Evolutionary conservation across 2,329 filamentous ascomycete genomes (phyloP).

Genomic region (Calonectria ilicicola): DNA sequence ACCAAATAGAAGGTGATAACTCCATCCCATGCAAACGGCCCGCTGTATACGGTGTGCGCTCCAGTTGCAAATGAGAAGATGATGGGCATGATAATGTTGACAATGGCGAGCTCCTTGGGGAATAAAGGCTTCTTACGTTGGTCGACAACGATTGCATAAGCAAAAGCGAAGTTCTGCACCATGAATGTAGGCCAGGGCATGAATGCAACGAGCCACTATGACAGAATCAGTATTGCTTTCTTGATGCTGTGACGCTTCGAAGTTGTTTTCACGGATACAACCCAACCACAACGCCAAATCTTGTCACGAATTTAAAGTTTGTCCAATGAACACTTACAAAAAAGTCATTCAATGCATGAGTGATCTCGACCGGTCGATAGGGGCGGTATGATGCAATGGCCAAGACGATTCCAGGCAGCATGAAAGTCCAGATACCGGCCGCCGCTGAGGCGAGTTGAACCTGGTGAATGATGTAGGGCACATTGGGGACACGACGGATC

Average conservation of each 20-base stretch:
- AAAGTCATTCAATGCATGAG: constrained; percentile 28
- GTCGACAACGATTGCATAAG: constrained; percentile 29
- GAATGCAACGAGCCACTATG: constrained; percentile 18
- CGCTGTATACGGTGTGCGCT: constrained; percentile 22
- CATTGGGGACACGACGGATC: constrained; percentile 23
- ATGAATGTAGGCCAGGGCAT: constrained; percentile 29
- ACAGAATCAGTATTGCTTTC: neutral
- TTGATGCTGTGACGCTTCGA: neutral
- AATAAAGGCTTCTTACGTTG: constrained; percentile 25
- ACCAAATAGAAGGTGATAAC: constrained; percentile 23
- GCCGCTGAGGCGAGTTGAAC: constrained; percentile 23
- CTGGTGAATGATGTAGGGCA: constrained; percentile 27
- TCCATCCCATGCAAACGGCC: constrained; percentile 29
- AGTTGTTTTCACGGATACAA: too few species aligned
- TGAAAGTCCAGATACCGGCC: constrained; percentile 27
- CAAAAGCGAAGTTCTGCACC: constrained; percentile 28
- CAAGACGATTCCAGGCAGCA: constrained; percentile 30
- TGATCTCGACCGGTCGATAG: constrained; percentile 27
- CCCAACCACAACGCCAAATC: too few species aligned
- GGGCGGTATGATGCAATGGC: constrained; percentile 25
- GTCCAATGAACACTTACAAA: constrained; percentile 7
- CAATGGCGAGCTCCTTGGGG: constrained; percentile 25
- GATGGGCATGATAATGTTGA: constrained; percentile 27
- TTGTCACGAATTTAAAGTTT: neutral
- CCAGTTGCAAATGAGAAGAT: constrained; percentile 18